phyloP scores from a whole-genome alignment of 176 grass and related monocot genomes.

The Lolium perenne region DNA sequence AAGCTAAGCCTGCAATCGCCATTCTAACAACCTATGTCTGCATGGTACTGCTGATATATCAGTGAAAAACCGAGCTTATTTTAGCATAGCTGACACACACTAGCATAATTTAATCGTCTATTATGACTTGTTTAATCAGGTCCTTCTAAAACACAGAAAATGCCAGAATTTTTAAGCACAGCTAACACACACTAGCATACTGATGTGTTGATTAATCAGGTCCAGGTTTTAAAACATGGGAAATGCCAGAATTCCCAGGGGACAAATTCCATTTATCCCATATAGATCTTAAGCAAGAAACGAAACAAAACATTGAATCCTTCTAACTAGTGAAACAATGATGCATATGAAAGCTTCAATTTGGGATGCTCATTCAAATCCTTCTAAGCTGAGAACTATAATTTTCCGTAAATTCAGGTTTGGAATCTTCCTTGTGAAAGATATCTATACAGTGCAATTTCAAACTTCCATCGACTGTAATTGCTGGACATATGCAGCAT shows the following conservation, averaged over 20 bases:
- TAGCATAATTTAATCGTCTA: no score
- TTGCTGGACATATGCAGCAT: no score
- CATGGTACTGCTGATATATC: not conserved
- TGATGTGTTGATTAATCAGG: not conserved
- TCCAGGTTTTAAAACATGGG: not conserved
- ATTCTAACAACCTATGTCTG: not conserved
- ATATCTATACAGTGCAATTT: not conserved
- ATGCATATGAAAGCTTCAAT: no score
- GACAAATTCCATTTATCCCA: not conserved
- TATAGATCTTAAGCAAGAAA: slow-evolving; percentile 3
- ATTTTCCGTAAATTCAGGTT: not conserved
- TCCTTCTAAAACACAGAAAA: no score
- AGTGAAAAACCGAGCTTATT: not conserved
- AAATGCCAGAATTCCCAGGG: not conserved
- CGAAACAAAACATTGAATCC: not conserved
- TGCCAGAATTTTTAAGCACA: no score
- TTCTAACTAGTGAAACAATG: not conserved
- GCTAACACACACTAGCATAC: no score
- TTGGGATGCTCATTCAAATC: no score
- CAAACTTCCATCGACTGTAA: no score
- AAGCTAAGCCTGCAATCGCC: not conserved
- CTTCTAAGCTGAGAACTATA: not conserved
- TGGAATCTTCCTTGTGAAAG: not conserved
- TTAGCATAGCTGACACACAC: not conserved
- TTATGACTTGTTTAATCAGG: no score